Conservation (phyloP, 768 basidiomycete genomes). For the Termitomyces bulborhizus region DNA sequence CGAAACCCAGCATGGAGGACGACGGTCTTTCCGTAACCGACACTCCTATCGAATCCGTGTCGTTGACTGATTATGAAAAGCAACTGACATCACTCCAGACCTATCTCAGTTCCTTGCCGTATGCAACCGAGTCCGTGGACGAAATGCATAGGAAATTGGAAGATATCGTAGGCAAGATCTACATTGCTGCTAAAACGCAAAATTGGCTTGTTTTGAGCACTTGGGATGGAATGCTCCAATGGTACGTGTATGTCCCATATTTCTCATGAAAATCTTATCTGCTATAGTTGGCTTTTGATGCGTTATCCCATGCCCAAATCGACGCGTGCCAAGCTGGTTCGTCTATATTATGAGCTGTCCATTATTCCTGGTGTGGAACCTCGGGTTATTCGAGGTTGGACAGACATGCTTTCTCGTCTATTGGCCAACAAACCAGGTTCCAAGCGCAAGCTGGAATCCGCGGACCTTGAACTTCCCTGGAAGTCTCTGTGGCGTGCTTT, state of each 20-base stretch:
- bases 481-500: slow-evolving; percentile 68
- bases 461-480: slow-evolving; percentile 71
- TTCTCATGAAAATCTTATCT: background rate
- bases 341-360: slow-evolving; percentile 75
- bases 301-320: slow-evolving; percentile 69
- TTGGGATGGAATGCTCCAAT: slow-evolving; percentile 79
- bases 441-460: slow-evolving; percentile 58
- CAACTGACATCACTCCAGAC: slow-evolving; percentile 56
- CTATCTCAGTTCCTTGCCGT: slow-evolving; percentile 66
- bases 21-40: slow-evolving; percentile 45
- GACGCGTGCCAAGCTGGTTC: slow-evolving; percentile 66
- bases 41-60: slow-evolving; percentile 28
- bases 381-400: slow-evolving; percentile 66
- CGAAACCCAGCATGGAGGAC: slow-evolving; percentile 43
- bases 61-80: slow-evolving; percentile 43
- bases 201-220: slow-evolving; percentile 70
- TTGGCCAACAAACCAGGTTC: slow-evolving; percentile 59
- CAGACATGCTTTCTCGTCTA: slow-evolving; percentile 70
- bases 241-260: slow-evolving; percentile 33
- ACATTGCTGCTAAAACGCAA: slow-evolving; percentile 64
- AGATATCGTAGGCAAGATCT: slow-evolving; percentile 60
- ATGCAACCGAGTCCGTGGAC: slow-evolving; percentile 63
- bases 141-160: slow-evolving; percentile 70
- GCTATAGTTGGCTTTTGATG: slow-evolving; percentile 69
- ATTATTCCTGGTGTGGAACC: slow-evolving; percentile 72